Evolutionary conservation across 805 yeast genomes (phyloP).

Genomic region (Suhomyces kilbournensis): DNA sequence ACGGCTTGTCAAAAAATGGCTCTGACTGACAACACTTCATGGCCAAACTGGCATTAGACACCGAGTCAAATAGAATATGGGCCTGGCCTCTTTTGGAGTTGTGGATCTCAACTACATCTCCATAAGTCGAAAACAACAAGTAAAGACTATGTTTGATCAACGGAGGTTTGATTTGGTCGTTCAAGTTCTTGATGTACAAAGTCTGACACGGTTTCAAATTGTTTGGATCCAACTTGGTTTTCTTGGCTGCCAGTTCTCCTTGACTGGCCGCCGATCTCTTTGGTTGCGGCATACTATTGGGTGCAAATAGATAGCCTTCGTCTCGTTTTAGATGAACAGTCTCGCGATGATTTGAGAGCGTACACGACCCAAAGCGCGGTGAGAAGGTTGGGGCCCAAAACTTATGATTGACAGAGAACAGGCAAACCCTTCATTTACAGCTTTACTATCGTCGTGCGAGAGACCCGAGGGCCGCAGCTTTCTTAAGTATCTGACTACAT

Average conservation of each 20-base stretch:
- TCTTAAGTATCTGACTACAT: no score
- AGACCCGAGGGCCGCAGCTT: no score
- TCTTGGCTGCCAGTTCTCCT: constrained; percentile 3
- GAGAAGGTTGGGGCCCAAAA: neutral
- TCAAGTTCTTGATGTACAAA: constrained; percentile 56
- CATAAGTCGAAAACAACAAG: constrained; percentile 58
- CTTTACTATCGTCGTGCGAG: no score
- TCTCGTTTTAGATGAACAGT: neutral
- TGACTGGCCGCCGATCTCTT: neutral
- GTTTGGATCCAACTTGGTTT: constrained; percentile 8
- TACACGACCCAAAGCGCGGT: neutral
- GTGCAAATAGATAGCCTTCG: neutral
- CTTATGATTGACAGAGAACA: no score
- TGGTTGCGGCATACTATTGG: neutral
- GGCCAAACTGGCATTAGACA: constrained; percentile 52
- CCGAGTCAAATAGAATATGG: constrained; percentile 50
- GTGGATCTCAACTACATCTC: constrained; percentile 58
- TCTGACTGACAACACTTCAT: constrained; percentile 45
- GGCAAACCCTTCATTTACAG: no score
- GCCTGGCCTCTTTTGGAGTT: constrained; percentile 63
- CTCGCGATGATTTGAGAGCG: neutral
- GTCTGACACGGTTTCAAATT: constrained; percentile 39
- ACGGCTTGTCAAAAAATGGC: constrained; percentile 50
- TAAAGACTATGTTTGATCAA: constrained; percentile 53
- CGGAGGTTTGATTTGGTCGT: constrained; percentile 48